phyloP scores from a whole-genome alignment of 345 rosid genomes.

The Citrus sinensis region DNA sequence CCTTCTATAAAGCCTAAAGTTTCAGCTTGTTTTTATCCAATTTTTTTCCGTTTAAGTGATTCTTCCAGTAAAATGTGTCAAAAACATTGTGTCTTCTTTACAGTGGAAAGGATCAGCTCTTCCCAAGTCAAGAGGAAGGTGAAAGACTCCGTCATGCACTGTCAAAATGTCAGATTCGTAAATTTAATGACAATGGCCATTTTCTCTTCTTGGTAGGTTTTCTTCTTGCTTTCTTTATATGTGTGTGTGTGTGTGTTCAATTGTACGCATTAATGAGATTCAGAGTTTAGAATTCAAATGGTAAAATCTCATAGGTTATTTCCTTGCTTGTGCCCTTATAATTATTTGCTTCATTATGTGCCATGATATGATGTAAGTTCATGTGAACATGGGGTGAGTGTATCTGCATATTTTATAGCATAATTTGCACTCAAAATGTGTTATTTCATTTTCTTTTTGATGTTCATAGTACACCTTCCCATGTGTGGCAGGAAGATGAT shows the following conservation, averaged over 20 bases:
- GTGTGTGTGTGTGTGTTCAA: not conserved
- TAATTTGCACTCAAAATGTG: not conserved
- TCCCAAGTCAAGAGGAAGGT: constrained; percentile 71
- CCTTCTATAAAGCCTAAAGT: not conserved
- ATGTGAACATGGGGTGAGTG: not conserved
- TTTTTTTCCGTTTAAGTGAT: not conserved
- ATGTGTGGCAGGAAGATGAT: constrained; percentile 56
- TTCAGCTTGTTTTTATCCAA: not conserved
- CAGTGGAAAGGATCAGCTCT: constrained; percentile 77
- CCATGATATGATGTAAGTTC: not conserved
- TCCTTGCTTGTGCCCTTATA: not conserved
- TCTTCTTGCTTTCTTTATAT: constrained; percentile 12
- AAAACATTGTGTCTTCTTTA: not conserved
- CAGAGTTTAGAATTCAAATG: not conserved
- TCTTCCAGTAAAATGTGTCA: not conserved
- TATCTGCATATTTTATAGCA: not conserved
- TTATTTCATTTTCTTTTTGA: not conserved
- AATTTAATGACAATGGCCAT: constrained; percentile 59
- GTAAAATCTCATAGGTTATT: not conserved
- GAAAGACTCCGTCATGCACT: constrained; percentile 44
- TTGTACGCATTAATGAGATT: not conserved
- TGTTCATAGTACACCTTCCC: constrained; percentile 1
- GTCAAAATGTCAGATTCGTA: constrained; percentile 50
- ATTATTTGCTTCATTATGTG: not conserved
- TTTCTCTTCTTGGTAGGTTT: constrained; percentile 70